Base-by-base conservation (phyloP, 2,329 filamentous ascomycete genomes). In the Capronia coronata region DNA sequence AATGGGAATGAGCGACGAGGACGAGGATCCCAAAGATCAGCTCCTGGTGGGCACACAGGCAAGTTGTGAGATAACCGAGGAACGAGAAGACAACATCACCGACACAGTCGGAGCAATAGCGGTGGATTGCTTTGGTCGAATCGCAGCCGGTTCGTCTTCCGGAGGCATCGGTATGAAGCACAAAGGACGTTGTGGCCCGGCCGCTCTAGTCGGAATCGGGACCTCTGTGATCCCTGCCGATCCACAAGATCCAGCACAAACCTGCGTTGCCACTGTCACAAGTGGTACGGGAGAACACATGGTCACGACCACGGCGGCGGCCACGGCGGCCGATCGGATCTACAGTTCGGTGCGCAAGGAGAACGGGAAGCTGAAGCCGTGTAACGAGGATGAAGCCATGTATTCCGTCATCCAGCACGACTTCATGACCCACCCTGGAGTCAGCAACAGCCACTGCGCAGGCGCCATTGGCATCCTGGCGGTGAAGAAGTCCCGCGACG, bases 141-240 rank as follows among this genome's bases (percentile, higher is more conserved):
- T 98, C 63, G 91, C 94, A 3, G 93, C 91, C 2, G 93, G 86
- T 13, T 95, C 93, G 1, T 98, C 93, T 1, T 98, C 94, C 13
- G 93, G 93, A 4, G 93, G 93, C 1, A 98, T 98, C 64, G 91
- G 93, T 22, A 96, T 98, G 91, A 98, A 98, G 65, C 90, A 95
- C 67, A 81, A 82, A 52, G 94, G 93, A 4, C 84, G 93, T 29
- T 79, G 95, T 55, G 94, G 93, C 0, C 93, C 93, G 25, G 94
- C 93, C 27, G 93, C 93, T 16, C 76, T 98, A 13, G 87, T 97
- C 11, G 91, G 93, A 6, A 81, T 97, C 46, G 93, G 93, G 48
- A 91, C 89, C 16, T 86, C 87, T 29, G 84, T 98, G 22, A 79
- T 96, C n/a, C 91, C 91, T 1, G 73, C 75, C 21, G 81, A 89